Base-by-base conservation (phyloP, 1,284 basidiomycete species). In the Ustilago esculenta region DNA sequence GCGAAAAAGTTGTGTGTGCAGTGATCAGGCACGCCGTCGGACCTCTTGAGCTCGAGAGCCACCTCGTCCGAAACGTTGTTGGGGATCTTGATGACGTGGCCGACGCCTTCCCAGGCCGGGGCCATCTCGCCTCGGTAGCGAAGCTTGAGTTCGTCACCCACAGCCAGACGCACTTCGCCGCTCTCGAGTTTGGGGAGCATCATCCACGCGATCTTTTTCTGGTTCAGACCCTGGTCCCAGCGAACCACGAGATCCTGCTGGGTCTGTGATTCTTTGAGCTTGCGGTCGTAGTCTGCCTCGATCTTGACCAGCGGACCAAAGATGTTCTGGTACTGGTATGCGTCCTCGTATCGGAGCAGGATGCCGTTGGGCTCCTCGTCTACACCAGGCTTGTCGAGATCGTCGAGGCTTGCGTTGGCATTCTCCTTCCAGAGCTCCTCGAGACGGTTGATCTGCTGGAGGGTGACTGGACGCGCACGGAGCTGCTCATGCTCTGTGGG, bases 61-160 rank as follows among this genome's bases (percentile, higher is more conserved):
- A 99, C 94, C 84, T 98, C 96, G 82, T 98, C 96, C 14, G 94
- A 97, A 14, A 96, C 90, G 82, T 97, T 98, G 84, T 98, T 98
- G n/a, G 95, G 95, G 54, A 98, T 93, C 86, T 98, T 98, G 85
- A 98, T 90, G 69, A 99, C 96, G 83, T 97, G 94, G 0, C 96
- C 95, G 18, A 94, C 90, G 1, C 94, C 94, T 78, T 98, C 94
- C 96, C 96, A 98, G 9, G 65, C 55, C 7, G 56, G 51, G 76
- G 92, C 89, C 79, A 94, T 73, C 77, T 93, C 90, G 9, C 95
- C 96, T 29, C 88, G 85, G 81, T 98, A 98, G 75, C 91, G 88
- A 77, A 99, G 82, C 73, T 94, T 86, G 66, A 99, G 84, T 82
- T 99, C 96, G 81, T 99, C 96, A 24, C 96, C 96, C 11, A 97